These are phyloP conservation scores for Pilasporangium apinafurcum DNA, from an alignment of 352 stramenopile species.

Conservation along the genomic window DNA sequence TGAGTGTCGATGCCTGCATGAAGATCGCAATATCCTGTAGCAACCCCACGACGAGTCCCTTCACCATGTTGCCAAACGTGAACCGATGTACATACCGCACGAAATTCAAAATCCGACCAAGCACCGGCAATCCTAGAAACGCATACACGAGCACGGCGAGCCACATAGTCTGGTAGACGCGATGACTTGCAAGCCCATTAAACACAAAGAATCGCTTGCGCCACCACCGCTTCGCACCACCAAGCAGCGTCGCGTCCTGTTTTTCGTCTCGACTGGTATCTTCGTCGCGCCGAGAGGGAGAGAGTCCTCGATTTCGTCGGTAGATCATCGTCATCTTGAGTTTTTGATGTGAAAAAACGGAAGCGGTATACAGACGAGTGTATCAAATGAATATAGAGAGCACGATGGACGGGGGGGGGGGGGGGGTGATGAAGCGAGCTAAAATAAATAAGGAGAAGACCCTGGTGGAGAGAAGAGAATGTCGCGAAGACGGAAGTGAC, in stretches of 20 bases:
- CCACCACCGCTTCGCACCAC: conserved; percentile 2
- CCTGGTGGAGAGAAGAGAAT: no score
- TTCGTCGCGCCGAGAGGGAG: conserved; percentile 20
- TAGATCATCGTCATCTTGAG: conserved; percentile 52
- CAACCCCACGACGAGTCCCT: conserved; percentile 36
- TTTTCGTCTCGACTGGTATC: conserved; percentile 7
- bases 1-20: conserved; percentile 49
- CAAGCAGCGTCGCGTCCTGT: conserved; percentile 15
- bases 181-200: conserved; percentile 23
- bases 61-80: conserved; percentile 26
- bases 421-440: no score
- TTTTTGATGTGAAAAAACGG: no score
- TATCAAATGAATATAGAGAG: no score
- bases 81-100: conserved; percentile 56
- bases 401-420: no score
- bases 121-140: conserved; percentile 52
- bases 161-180: conserved; percentile 57
- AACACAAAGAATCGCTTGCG: not conserved
- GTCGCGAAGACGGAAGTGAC: no score
- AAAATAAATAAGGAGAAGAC: no score
- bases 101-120: conserved; percentile 60
- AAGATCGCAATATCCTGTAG: conserved; percentile 63
- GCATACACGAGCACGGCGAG: conserved; percentile 57
- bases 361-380: no score
- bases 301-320: conserved; percentile 37